Evolutionary conservation across 2,329 filamentous ascomycete species (phyloP).

Genomic region (Neopestalotiopsis sp.): DNA sequence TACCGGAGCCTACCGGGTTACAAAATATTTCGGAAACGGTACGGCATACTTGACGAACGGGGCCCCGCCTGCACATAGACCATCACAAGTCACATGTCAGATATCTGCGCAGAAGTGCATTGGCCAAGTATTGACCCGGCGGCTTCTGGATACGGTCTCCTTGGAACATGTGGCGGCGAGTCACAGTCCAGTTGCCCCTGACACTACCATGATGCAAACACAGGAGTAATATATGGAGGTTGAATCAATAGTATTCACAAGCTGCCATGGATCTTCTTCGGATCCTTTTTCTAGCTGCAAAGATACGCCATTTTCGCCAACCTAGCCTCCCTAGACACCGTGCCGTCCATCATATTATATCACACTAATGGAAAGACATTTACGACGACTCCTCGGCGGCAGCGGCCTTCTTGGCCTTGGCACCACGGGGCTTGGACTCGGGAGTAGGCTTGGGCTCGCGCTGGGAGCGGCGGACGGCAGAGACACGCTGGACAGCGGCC

Average conservation of each 20-base stretch:
- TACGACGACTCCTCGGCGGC: slow-evolving; percentile 52
- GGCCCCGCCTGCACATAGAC: neutral
- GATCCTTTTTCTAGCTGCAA: slow-evolving; percentile 6
- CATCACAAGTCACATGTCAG: neutral
- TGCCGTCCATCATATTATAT: slow-evolving; percentile 18
- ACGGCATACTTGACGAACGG: neutral
- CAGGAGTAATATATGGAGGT: neutral
- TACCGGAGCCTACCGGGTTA: neutral
- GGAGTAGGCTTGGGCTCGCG: slow-evolving; percentile 76
- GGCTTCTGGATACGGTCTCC: neutral
- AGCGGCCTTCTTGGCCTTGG: slow-evolving; percentile 77
- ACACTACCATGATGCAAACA: neutral
- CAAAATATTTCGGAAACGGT: neutral
- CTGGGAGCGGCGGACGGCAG: slow-evolving; percentile 82
- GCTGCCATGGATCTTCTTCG: slow-evolving; percentile 3
- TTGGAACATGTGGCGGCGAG: neutral
- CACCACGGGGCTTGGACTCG: slow-evolving; percentile 77
- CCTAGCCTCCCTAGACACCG: slow-evolving; percentile 3
- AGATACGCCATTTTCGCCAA: slow-evolving; percentile 11
- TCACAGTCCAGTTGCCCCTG: neutral
- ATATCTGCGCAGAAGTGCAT: neutral
- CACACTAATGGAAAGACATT: slow-evolving; percentile 12
- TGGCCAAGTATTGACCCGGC: neutral
- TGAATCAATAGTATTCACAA: slow-evolving; percentile 12
- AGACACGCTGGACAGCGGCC: slow-evolving; percentile 83